Base-by-base conservation (phyloP, 129 eudicot species). In the Centella asiatica region DNA sequence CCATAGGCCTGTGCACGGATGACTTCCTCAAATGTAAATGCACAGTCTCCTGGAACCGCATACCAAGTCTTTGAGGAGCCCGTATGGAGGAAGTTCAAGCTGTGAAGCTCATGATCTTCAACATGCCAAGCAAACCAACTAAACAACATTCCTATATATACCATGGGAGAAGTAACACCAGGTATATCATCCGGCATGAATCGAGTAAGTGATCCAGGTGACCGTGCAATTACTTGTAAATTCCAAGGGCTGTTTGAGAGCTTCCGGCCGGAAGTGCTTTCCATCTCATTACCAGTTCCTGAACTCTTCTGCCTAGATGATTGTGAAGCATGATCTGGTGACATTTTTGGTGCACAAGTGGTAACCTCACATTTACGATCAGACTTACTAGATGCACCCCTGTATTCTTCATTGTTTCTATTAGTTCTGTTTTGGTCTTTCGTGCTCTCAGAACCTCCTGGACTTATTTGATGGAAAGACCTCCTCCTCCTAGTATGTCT, bases 111-210 rank as follows among this genome's bases (percentile, higher is more conserved):
- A 27, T 92, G 99, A 78, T 92, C 99, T 81, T 92, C 99, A 67
- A 92, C 96, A 76, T 92, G 99, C 99, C 99, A 92, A 31, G 99
- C 99, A 87, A 92, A 92, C 99, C 99, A 92, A 69, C 99, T 92
- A 76, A 84, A 92, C 65, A 92, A 39, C 99, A 92, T 92, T 70
- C 99, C 99, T 64, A 92, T 69, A 66, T 92, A 92, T 23, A 92
- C 86, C 99, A 92, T 92, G 6, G 99, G 99, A 24, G 99, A 92
- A 20, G 99, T 92, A 65, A 92, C 99, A 69, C 99, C 99, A 33
- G 99, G 99, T 36, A 92, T 92, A 76, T 92, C 88, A 82, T 92
- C 99, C 33, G 90, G 95, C 96, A 92, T 87, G 67, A 87, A 92
- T 24, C 96, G 86, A 6, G 99, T 92, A 47, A 92, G 71, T 47